A percentile compares a stretch with the other conserved stretches of the same genome.
Evolutionary conservation across 1,284 basidiomycete genomes (phyloP).

Genomic region (Apiotrichum sp.): DNA sequence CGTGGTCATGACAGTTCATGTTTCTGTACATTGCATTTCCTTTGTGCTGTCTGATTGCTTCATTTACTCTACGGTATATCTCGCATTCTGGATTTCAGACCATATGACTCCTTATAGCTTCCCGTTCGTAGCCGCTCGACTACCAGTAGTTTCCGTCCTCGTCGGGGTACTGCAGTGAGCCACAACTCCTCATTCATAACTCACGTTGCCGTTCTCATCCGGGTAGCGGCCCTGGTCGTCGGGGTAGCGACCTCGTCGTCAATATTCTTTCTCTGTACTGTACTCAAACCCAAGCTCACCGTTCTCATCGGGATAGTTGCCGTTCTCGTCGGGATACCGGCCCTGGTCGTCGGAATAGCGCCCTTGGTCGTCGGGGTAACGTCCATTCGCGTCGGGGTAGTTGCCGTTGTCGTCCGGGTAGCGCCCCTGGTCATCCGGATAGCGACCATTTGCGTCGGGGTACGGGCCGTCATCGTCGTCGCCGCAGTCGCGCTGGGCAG

Average conservation of each 20-base stretch:
- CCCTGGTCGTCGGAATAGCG: too few species aligned
- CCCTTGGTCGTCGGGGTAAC: background rate
- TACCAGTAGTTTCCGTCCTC: background rate
- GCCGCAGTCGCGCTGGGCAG: background rate
- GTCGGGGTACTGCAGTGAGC: background rate
- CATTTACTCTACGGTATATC: too few species aligned
- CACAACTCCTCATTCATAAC: background rate
- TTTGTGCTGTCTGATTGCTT: too few species aligned
- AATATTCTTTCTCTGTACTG: background rate
- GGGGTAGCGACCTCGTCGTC: too few species aligned
- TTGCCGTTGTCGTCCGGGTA: background rate
- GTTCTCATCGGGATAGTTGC: background rate
- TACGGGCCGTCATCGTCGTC: background rate
- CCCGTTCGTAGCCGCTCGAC: background rate
- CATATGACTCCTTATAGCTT: too few species aligned
- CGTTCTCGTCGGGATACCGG: conserved; percentile 3
- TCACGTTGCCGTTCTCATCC: conserved; percentile 4
- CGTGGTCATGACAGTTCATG: too few species aligned
- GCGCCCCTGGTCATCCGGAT: background rate
- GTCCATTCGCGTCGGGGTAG: background rate
- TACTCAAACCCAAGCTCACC: background rate
- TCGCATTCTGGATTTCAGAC: too few species aligned
- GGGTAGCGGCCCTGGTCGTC: background rate
- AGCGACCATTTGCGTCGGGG: background rate
- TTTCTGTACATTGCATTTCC: too few species aligned